Base-by-base conservation (phyloP, 148 eudicot species). In the Chenopodium suecicum region DNA sequence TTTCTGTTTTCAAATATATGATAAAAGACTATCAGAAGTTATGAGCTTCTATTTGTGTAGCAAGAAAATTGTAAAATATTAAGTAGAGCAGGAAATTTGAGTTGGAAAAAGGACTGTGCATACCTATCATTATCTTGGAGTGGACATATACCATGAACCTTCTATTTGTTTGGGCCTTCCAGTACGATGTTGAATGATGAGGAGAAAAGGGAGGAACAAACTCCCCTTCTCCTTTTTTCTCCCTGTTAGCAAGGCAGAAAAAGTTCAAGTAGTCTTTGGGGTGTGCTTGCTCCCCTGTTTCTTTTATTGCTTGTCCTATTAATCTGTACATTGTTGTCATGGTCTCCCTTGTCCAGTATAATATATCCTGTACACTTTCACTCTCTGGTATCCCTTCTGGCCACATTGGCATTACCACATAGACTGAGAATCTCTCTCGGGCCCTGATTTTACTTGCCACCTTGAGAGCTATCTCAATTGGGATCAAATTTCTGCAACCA, bases 81-180 rank as follows among this genome's bases (percentile, higher is more conserved):
- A 29, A 73, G 27, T 37, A 41, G 41, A 7, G 73, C 9, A 20
- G 32, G 41, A 63, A 31, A 78, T 22, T 31, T 78, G 67, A 73
- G 70, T 23, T 78, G 32, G 32, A 25, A 11, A 74, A 25, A 4
- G 11, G 75, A 72, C 31, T 58, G 37, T 63, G 48, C 80, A 34
- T 94, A 96, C 98, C 98, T 86, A 94, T 96, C 99, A 94, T 92
- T 74, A 94, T 84, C 89, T 96, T 96, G 78, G 99, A 94, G 88
- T 96, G 99, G 66, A 96, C 95, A 80, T 96, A 94, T 58, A 94
- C 84, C 99, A 96, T 94, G 88, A 96, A 96, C 83, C 99, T 86
- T 86, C 99, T 82, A 10, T 88, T 88, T 75, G 79, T 87, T 85
- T 96, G 99, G 32, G 99, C 97, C 71, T 82, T 89, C 89, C 88